Evolutionary conservation across 352 stramenopile genomes (phyloP), one percentile per base, ranked within the genome.

Genomic region (Phytophthora crassamura): DNA sequence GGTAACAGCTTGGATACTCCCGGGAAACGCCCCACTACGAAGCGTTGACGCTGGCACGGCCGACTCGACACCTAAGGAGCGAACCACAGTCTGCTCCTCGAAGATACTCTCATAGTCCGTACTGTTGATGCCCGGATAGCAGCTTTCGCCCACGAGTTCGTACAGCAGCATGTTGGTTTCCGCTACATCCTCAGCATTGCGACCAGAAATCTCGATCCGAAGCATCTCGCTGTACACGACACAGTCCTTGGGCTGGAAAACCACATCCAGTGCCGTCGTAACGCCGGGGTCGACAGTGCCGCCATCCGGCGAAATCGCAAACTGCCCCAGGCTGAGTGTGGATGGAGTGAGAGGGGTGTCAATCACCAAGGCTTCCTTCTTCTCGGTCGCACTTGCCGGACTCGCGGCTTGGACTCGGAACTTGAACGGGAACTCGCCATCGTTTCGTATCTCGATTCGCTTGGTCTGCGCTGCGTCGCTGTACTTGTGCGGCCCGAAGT

Each of bases 1-100:
- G 0, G 90, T 72, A 10, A 91, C 84, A 0, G 74, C 86, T 47
- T 92, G 85, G 12, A 88, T 63, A 5, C 60, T 74, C 57, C 61
- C 32, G 45, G 42, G 59, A 16, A 71, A 68, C 8, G 48, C 16
- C 28, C 64, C 51, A 45, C 45, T 65, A 11, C 57, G 64, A 40
- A 59, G 49, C 8, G 51, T 51, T 55, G 57, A 45, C n/a, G 34
- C n/a, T 47, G 52, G 36, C 38, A 54, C 45, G 30, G 45, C 56
- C 2, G 63, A 51, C 1, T 85, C 77, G 3, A 88, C 59, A 11
- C 74, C 78, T 38, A 98, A 72, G 0, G 84, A 88, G 3, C 72
- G 78, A 40, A 98, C 79, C 16, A 98, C 92, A 7, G 89, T 93
- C 62, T 98, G 95, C 75, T 98, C 95, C 66, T 98, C 95, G 54